Evolutionary conservation across 345 rosid genomes (phyloP), one percentile per base, ranked within the genome.

Genomic region (Aquilaria sinensis): DNA sequence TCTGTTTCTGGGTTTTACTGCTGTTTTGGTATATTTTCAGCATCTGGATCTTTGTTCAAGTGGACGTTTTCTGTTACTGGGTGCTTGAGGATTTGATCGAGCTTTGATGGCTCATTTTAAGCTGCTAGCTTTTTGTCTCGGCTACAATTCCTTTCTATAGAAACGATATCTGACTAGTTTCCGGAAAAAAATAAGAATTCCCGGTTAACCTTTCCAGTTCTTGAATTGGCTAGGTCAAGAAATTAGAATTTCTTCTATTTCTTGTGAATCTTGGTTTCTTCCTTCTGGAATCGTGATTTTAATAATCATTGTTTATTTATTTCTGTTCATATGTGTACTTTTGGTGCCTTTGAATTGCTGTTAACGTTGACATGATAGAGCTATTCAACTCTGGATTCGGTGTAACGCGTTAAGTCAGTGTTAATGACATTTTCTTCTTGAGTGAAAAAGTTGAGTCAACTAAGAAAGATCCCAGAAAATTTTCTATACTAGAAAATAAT

Each of bases 41-140:
- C 2, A 37, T 57, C 47, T 65, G 60, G 61, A 63, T 66, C 62
- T 56, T 23, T 14, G 29, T 15, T 56, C n/a, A 50, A 29, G 31
- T 5, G 15, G 43, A 15, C 5, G 7, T 56, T 37, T 61, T 14
- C 23, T 56, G 56, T 10, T 46, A 14, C 47, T 67, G 53, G 52
- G 4, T 30, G 14, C 14, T 47, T 61, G 13, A 34, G 13, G 37
- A 32, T 41, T 48, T 43, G 57, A 51, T 47, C 16, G 16, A 48
- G 31, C 32, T 37, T 37, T 51, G 11, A 3, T 51, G 41, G 37
- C 46, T 64, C 30, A 46, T 32, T 52, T 63, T 37, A 53, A 54
- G 31, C 47, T 47, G 23, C 53, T 32, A 31, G n/a, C 31, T 12
- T 50, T 6, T 10, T 23, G 10, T 31, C 12, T 67, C 64, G 47